Evolutionary conservation across 257 asterid genomes (phyloP).

Genomic region (Nicotiana tomentosiformis): DNA sequence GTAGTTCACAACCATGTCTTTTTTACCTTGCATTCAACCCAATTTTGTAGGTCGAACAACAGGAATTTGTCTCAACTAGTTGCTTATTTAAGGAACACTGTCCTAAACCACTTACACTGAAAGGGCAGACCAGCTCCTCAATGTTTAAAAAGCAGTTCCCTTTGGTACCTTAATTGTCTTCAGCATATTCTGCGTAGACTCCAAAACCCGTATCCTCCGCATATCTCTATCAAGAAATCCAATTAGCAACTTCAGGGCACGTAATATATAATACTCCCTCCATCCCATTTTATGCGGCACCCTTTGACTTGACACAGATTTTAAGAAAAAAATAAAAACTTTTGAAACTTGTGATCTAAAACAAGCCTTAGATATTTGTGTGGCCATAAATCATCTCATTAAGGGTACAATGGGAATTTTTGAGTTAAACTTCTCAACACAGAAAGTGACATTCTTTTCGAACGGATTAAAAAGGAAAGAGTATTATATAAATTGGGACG

Average conservation of each 20-base stretch:
- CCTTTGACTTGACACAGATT: no score
- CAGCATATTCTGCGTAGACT: neutral
- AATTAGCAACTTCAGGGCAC: neutral
- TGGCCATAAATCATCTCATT: no score
- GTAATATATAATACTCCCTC: neutral
- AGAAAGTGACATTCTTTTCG: no score
- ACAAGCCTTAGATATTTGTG: no score
- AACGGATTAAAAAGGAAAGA: no score
- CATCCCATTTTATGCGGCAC: no score
- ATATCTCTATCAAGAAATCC: neutral
- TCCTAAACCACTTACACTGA: neutral
- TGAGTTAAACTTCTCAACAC: no score
- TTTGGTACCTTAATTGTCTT: neutral
- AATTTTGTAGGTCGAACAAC: slow-evolving; percentile 1
- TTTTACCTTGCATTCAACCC: neutral
- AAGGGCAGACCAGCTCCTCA: neutral
- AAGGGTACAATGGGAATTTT: no score
- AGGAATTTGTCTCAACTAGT: slow-evolving; percentile 1
- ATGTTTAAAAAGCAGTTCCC: neutral
- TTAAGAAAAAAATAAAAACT: no score
- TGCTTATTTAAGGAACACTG: neutral
- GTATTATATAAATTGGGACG: no score
- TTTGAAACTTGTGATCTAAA: no score
- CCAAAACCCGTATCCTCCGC: neutral
- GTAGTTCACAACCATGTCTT: neutral